Evolutionary conservation across 148 eudicot genomes (phyloP).

Genomic region (Fallopia convolvulus): DNA sequence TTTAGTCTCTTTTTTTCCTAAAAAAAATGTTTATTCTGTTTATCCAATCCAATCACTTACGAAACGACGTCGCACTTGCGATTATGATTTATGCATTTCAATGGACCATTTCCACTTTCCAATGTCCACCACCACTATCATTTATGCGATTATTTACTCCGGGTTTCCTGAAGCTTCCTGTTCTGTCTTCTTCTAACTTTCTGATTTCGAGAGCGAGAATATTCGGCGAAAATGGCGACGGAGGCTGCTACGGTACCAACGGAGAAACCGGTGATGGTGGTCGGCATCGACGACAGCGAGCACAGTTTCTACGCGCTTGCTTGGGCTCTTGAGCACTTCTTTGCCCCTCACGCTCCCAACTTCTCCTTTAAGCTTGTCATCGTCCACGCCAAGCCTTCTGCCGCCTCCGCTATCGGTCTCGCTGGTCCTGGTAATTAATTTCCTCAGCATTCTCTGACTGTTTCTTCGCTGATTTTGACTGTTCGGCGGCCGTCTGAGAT

Average conservation of each 20-base stretch:
- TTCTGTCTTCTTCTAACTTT: neutral
- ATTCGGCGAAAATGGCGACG: neutral
- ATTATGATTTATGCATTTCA: neutral
- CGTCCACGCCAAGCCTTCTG: conserved; percentile 49
- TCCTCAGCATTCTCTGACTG: neutral
- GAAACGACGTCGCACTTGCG: neutral
- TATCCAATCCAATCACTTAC: too few relatives aligned
- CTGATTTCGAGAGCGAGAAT: neutral
- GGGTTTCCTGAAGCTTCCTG: neutral
- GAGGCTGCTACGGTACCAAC: conserved; percentile 7
- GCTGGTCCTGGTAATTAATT: conserved; percentile 47
- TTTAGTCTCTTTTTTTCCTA: too few relatives aligned
- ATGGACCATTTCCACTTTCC: neutral
- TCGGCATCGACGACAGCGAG: conserved; percentile 56
- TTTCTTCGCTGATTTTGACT: neutral
- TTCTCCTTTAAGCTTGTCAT: conserved; percentile 42
- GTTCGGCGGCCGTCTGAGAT: neutral
- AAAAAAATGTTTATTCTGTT: too few relatives aligned
- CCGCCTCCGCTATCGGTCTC: conserved; percentile 33
- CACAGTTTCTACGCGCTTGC: conserved; percentile 52
- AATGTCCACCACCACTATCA: neutral
- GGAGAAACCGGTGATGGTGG: conserved; percentile 44
- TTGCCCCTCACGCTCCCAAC: conserved; percentile 30
- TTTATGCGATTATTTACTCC: neutral
- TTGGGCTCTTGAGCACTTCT: conserved; percentile 58